Base-by-base conservation (phyloP, 2,329 filamentous ascomycete species). In the Claviceps sp. region DNA sequence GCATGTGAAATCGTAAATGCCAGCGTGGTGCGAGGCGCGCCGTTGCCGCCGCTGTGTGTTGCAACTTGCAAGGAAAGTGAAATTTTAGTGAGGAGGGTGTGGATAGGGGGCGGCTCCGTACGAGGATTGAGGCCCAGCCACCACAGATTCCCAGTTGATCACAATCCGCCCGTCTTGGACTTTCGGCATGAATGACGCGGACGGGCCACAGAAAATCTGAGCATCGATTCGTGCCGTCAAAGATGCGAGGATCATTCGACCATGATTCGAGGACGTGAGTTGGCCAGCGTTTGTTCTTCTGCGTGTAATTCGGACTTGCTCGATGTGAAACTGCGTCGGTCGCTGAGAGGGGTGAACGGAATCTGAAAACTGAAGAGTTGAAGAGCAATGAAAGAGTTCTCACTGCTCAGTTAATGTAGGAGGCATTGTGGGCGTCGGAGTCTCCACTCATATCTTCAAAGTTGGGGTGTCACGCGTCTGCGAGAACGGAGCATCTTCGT, bases 41-140 rank as follows among this genome's bases (percentile, higher is more conserved):
- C 4, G 2, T 30, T 8, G 26, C 8, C 26, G 26, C 8, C 2
- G 51, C 53, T 45, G 43, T 41, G 47, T 43, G 55, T 43, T 52
- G 54, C 51, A 44, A 44, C 56, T 20, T 57, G 59, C 58, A 54
- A 47, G 54, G 56, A 51, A 56, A 50, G 55, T 55, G 30, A 11
- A 59, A 62, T 59, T 60, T 61, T 55, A 58, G 48, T 49, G 55
- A 51, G 51, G 54, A 41, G 53, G 55, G 54, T 55, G 57, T 57
- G 55, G 56, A 52, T 54, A 53, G 47, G 51, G 49, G 52, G 47
- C 49, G 47, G 54, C 52, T 54, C 53, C 52, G 56, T 54, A 48
- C 53, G 43, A 41, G 16, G n/a, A 13, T 46, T 40, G 49, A 51
- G 49, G 52, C 54, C 58, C 59, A 60, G 58, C 57, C 54, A 30